Conservation (phyloP, 331 rosid species). For the Erythrophleum ivorense region DNA sequence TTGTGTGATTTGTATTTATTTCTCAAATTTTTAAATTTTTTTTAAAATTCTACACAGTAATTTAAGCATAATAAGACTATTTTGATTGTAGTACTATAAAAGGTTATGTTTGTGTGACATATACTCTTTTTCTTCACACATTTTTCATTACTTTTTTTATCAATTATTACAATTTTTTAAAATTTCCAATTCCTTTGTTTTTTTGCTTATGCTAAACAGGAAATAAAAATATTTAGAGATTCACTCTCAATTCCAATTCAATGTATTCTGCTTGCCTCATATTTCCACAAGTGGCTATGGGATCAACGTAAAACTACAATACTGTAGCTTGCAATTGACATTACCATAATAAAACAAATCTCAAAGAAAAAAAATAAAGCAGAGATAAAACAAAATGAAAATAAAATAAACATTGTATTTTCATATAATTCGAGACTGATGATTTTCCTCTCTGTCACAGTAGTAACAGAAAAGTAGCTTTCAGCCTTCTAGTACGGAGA, state of each 20-base stretch:
- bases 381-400: background rate
- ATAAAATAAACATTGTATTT: background rate
- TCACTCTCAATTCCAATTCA: background rate
- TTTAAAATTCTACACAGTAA: too few species aligned
- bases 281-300: background rate
- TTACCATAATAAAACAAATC: background rate
- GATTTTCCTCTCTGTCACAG: constrained; percentile 17
- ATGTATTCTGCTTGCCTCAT: background rate
- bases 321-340: background rate
- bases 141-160: too few species aligned
- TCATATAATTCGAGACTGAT: background rate
- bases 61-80: background rate
- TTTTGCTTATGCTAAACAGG: background rate
- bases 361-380: background rate
- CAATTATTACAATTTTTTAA: background rate
- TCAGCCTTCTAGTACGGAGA: constrained; percentile 28
- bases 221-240: background rate
- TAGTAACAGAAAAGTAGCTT: constrained; percentile 42
- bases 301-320: background rate
- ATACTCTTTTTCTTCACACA: too few species aligned
- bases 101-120: background rate
- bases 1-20: background rate
- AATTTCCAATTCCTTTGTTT: background rate
- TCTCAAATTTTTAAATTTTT: background rate
- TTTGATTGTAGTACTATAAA: background rate